Percentiles rank a stretch among this genome's conserved stretches.
phyloP scores from a whole-genome alignment of 225 moss, liverwort and hornwort species.

The Lunularia cruciata region DNA sequence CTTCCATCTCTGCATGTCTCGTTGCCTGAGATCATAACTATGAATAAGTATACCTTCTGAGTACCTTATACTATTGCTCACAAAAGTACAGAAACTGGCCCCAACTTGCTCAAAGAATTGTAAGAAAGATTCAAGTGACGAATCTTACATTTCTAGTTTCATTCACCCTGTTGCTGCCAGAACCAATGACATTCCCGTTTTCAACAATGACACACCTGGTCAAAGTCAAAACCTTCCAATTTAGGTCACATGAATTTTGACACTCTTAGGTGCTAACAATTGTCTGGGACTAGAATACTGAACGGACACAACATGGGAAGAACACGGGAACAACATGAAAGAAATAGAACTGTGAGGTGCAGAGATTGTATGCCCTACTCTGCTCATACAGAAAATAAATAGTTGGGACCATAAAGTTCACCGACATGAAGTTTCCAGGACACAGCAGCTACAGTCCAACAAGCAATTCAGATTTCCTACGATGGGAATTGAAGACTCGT shows the following conservation, averaged over 20 bases:
- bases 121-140: not conserved
- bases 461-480: not conserved
- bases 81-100: no score
- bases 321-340: not conserved
- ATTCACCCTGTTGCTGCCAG: constrained; percentile 91
- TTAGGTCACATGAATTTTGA: not conserved
- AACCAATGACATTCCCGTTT: constrained; percentile 68
- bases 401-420: no score
- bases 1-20: constrained; percentile 98
- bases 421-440: no score
- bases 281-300: not conserved
- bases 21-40: constrained; percentile 56
- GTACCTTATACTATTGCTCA: no score
- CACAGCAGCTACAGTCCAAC: no score
- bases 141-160: constrained; percentile 80
- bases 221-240: not conserved
- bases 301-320: not conserved
- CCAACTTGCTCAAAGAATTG: not conserved
- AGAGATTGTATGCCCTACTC: not conserved
- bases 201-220: constrained; percentile 84
- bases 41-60: no score
- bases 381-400: not conserved
- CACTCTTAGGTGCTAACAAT: not conserved
- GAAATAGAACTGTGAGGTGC: constrained; percentile 16
- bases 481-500: constrained; percentile 12